Conservation (phyloP, 2,329 filamentous ascomycete species). For the Microdochium paspali region DNA sequence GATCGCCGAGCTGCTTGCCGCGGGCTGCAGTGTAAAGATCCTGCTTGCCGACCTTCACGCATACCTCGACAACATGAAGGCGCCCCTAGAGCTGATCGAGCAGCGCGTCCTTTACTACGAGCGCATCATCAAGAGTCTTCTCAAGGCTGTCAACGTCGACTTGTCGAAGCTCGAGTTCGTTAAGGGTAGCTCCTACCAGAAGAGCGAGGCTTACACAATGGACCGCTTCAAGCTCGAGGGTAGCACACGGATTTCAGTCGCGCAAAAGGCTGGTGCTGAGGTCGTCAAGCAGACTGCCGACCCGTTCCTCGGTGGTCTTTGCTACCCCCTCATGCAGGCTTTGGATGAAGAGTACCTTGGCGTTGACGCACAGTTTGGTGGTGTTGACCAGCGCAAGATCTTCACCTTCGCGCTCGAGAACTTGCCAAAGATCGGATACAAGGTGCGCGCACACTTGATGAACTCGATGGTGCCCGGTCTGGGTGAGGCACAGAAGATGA, state of each 20-base stretch:
- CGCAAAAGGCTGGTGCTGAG: conserved; percentile 85
- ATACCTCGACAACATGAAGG: conserved; percentile 77
- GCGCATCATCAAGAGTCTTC: conserved; percentile 61
- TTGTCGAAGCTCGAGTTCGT: conserved; percentile 76
- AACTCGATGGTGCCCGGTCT: conserved; percentile 88
- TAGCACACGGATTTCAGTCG: conserved; percentile 55
- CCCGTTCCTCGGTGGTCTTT: conserved; percentile 61
- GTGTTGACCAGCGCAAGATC: conserved; percentile 79
- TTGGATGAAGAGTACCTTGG: conserved; percentile 84
- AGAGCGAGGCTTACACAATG: conserved; percentile 67
- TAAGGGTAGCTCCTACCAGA: conserved; percentile 76
- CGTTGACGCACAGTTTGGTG: conserved; percentile 83
- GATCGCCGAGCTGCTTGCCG: conserved; percentile 76
- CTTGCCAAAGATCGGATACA: conserved; percentile 79
- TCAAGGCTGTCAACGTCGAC: conserved; percentile 69
- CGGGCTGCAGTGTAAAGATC: conserved; percentile 74
- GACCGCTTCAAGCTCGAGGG: conserved; percentile 71
- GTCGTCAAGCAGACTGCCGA: conserved; percentile 88
- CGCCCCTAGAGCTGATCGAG: conserved; percentile 79
- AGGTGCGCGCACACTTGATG: conserved; percentile 58
- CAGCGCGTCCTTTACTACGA: conserved; percentile 79
- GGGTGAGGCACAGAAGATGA: conserved; percentile 76
- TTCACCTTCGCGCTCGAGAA: conserved; percentile 80
- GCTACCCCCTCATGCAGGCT: conserved; percentile 83
- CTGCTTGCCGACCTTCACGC: conserved; percentile 69